Evolutionary conservation across 345 rosid species (phyloP).

Genomic region (Erodium maritimum): DNA sequence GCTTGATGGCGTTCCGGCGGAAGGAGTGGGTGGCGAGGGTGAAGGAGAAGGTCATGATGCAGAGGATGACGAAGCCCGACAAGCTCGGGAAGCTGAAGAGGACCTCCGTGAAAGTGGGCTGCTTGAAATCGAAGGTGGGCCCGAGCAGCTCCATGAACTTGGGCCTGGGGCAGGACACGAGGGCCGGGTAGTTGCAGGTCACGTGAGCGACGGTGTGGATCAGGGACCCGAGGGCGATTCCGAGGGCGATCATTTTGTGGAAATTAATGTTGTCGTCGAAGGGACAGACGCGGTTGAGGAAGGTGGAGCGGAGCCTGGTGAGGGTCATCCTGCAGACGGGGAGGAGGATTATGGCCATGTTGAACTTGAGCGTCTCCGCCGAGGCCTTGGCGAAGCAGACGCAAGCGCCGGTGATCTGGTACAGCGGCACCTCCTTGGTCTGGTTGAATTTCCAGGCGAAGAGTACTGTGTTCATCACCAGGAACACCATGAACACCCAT

Average conservation of each 20-base stretch:
- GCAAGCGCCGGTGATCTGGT: conserved; percentile 59
- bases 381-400: conserved; percentile 72
- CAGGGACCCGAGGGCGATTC: conserved; percentile 32
- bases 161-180: conserved; percentile 27
- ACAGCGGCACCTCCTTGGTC: conserved; percentile 16
- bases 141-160: conserved; percentile 36
- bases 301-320: conserved; percentile 56
- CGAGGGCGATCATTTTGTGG: conserved; percentile 54
- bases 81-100: conserved; percentile 31
- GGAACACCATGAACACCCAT: conserved; percentile 53
- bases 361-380: conserved; percentile 67
- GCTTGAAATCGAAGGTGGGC: conserved; percentile 26
- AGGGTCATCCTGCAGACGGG: conserved; percentile 77
- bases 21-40: conserved; percentile 61
- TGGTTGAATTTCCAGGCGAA: conserved; percentile 48
- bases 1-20: conserved; percentile 48
- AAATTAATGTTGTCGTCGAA: conserved; percentile 84
- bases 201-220: conserved; percentile 45
- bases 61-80: conserved; percentile 43
- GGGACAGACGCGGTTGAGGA: conserved; percentile 42
- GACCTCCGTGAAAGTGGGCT: conserved; percentile 48
- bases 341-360: conserved; percentile 71
- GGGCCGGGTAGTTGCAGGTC: conserved; percentile 47
- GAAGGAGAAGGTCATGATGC: conserved; percentile 59
- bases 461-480: conserved; percentile 32